Evolutionary conservation across 148 eudicot species (phyloP), one percentile per base, ranked within the genome.

Genomic region (Diospyros kaki): DNA sequence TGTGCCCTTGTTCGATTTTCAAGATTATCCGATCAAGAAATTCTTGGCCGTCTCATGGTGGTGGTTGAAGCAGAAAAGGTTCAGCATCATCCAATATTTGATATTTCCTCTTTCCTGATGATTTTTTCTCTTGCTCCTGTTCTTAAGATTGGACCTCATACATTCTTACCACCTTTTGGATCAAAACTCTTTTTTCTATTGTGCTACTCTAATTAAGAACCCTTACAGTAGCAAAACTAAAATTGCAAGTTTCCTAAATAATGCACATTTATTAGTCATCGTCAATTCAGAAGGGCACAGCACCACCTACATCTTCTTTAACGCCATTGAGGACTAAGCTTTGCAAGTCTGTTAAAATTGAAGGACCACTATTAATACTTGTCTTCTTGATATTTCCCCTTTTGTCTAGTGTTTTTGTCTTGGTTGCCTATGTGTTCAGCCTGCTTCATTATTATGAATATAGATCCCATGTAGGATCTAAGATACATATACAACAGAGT

Each of bases 1-100:
- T 95, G 98, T 89, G 98, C 98, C 63, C 86, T 95, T 81, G 98
- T 95, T 44, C 87, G 98, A 45, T 95, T 89, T 83, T 51, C 97
- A 66, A 92, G 98, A 79, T 83, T 95, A 80, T 95, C 97, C 46
- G 97, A 95, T 86, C 90, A 95, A 81, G 98, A 95, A 84, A 95
- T 95, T 68, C 97, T 95, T 80, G 92, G 96, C 11, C 96, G 97
- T 79, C 92, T 95, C 68, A 89, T 92, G 94, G 83, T 89, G 50
- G 93, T 94, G 68, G 86, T 90, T 73, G 96, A 87, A 46, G 92
- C 96, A 73, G 97, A 94, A 82, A 83, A 90, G 93, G 98, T 94
- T 78, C 55, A 17, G 2, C 55, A 51, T 53, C 2, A 53, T 72
- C 39, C 6, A 53, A 18, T 71, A 12, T 3, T 54, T 69, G 64